Evolutionary conservation across 305 asterid genomes (phyloP), one percentile per base, ranked within the genome.

Genomic region (Fraxinus angustifolia): DNA sequence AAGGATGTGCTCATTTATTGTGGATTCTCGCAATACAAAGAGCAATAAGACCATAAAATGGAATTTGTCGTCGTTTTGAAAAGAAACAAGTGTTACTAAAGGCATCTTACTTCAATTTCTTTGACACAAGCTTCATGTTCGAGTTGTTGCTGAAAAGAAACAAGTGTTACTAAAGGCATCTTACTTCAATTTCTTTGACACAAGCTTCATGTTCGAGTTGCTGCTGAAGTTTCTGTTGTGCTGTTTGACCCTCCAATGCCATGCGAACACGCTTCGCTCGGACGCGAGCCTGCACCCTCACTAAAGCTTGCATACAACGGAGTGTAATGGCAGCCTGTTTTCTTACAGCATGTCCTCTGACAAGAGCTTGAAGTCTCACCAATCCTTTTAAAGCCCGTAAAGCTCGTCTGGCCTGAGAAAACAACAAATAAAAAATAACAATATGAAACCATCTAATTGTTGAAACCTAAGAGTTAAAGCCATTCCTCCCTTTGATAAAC

Each of bases 281-380:
- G 36, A 96, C 97, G 79, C 97, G 98, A 70, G 98, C 98, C 91
- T 94, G 99, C 80, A 92, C 97, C 89, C 98, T 90, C 48, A 94
- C 98, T 81, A 96, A 87, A 86, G 97, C 97, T 90, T 94, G 99
- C 99, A 94, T 94, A 85, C 98, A 93, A 17, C 93, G 93, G 67
- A 96, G 97, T 17, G 97, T 91, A 42, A 90, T 87, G 12, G 97
- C 98, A 73, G 97, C 98, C 87, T 96, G 98, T 87, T 94, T 96
- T 90, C 99, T 90, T 82, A 94, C 97, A 75, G 97, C 97, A 90
- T 93, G 99, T 68, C 97, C 99, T 87, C 99, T 91, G 81, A 92
- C 97, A 86, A 96, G 97, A 38, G 98, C 99, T 90, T 96, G 97
- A 84, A 95, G 99, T 88, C 98, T 91, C 87, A 94, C 99, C 91